These are phyloP conservation scores for Coemansia sp. DNA, from an alignment of 192 early-diverging fungal species.

Conservation along the genomic window DNA sequence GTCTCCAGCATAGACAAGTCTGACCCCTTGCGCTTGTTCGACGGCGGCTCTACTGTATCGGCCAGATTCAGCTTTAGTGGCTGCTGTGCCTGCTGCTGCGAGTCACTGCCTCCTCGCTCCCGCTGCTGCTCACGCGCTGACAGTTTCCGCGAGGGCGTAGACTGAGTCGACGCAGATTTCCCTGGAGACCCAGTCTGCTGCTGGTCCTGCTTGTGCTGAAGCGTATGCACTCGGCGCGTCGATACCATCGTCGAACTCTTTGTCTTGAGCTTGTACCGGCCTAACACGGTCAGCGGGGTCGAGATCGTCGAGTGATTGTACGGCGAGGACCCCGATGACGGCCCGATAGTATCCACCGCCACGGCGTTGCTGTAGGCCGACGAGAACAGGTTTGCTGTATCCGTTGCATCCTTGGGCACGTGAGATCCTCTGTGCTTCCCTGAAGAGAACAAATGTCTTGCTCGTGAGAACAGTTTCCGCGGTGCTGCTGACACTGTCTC, in stretches of 20 bases:
- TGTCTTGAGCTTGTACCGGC: conserved; percentile 46
- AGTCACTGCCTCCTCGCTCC: background rate
- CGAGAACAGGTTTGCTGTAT: conserved; percentile 21
- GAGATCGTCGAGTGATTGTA: conserved; percentile 40
- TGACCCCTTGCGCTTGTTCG: conserved; percentile 16
- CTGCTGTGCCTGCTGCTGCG: background rate
- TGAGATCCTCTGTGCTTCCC: conserved; percentile 8
- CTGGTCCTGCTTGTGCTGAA: conserved; percentile 8
- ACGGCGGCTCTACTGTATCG: background rate
- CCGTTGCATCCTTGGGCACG: conserved; percentile 6
- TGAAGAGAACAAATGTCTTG: conserved; percentile 45
- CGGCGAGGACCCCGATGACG: conserved; percentile 23
- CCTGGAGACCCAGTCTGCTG: too few species aligned
- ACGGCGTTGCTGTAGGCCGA: conserved; percentile 41
- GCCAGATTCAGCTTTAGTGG: background rate
- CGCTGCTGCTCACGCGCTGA: conserved; percentile 1
- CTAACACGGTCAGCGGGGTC: conserved; percentile 38
- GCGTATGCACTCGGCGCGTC: conserved; percentile 21
- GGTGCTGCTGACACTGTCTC: conserved; percentile 39
- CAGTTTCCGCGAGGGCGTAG: too few species aligned
- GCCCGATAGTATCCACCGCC: conserved; percentile 24
- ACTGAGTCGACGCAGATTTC: too few species aligned
- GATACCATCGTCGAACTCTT: conserved; percentile 31
- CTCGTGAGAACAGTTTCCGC: conserved; percentile 44
- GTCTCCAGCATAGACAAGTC: conserved; percentile 5